phyloP scores from a whole-genome alignment of 2,329 filamentous ascomycete species.

The Pyrenophora graminea region DNA sequence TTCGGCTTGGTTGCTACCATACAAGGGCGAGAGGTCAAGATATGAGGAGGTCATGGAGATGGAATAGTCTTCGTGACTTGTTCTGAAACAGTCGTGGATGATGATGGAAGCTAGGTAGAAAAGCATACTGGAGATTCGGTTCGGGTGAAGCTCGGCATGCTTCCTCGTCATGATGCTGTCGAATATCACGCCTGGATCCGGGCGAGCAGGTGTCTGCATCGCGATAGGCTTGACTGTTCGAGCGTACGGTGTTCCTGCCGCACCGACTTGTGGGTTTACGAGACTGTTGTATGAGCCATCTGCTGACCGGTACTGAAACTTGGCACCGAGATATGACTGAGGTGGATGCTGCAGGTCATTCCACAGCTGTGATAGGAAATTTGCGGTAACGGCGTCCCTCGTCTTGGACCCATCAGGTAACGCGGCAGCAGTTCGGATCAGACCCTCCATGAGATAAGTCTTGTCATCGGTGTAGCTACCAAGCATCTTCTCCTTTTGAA shows the following conservation, averaged over 20 bases:
- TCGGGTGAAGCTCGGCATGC: conserved; percentile 67
- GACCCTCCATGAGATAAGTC: conserved; percentile 63
- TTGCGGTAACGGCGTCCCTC: conserved; percentile 48
- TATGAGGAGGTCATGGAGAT: conserved; percentile 73
- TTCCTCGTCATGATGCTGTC: conserved; percentile 68
- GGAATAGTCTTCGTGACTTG: conserved; percentile 64
- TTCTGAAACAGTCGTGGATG: conserved; percentile 66
- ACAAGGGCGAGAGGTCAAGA: conserved; percentile 72
- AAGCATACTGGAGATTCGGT: conserved; percentile 73
- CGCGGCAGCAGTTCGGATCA: conserved; percentile 55
- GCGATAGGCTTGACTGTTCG: conserved; percentile 64
- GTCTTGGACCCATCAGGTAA: conserved; percentile 48
- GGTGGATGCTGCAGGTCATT: conserved; percentile 55
- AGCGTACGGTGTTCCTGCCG: conserved; percentile 69
- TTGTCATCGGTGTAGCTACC: conserved; percentile 64
- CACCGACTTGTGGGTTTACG: conserved; percentile 65
- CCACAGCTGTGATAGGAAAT: conserved; percentile 54
- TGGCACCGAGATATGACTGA: conserved; percentile 49
- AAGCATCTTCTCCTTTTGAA: conserved; percentile 46
- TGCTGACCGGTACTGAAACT: conserved; percentile 54
- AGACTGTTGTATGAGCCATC: conserved; percentile 62
- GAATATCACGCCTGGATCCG: conserved; percentile 69
- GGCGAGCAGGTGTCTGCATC: conserved; percentile 62
- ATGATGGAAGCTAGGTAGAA: conserved; percentile 75
- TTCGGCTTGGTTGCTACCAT: conserved; percentile 70